phyloP scores from a whole-genome alignment of 306 rosid species.

The Prinsepia uniflora region DNA sequence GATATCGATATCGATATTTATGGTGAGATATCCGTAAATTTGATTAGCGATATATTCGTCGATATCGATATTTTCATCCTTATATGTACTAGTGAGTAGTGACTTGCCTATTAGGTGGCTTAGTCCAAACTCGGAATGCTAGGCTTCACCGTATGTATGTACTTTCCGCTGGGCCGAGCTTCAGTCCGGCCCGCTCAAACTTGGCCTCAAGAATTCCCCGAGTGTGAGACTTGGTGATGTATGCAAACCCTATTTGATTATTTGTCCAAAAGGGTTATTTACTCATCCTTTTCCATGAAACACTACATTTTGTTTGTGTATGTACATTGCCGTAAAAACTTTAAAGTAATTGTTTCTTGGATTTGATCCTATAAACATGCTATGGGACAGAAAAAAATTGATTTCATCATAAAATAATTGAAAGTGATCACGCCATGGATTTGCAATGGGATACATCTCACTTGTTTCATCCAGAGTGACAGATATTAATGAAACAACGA shows the following conservation, averaged over 20 bases:
- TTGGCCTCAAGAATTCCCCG: constrained; percentile 66
- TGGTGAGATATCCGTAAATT: too few relatives aligned
- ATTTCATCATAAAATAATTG: not conserved
- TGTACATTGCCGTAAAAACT: not conserved
- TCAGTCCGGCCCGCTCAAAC: constrained; percentile 79
- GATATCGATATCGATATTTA: too few relatives aligned
- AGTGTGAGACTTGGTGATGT: constrained; percentile 21
- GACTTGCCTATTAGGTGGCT: too few relatives aligned
- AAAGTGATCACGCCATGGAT: constrained; percentile 57
- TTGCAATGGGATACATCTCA: constrained; percentile 58
- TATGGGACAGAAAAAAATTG: not conserved
- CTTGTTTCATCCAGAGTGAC: constrained; percentile 71
- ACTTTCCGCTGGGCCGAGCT: constrained; percentile 86
- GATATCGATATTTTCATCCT: too few relatives aligned
- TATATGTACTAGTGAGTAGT: too few relatives aligned
- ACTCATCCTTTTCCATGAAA: not conserved
- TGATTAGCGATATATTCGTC: too few relatives aligned
- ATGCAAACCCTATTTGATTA: constrained; percentile 37
- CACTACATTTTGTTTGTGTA: not conserved
- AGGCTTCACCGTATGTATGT: constrained; percentile 73
- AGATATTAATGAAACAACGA: constrained; percentile 54
- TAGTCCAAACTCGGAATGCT: too few relatives aligned
- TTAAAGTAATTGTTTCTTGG: not conserved
- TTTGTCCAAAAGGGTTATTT: constrained; percentile 26
- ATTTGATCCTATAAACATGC: not conserved